These are phyloP conservation scores for Camelina sativa DNA, from an alignment of 345 rosid genomes.

Conservation along the genomic window DNA sequence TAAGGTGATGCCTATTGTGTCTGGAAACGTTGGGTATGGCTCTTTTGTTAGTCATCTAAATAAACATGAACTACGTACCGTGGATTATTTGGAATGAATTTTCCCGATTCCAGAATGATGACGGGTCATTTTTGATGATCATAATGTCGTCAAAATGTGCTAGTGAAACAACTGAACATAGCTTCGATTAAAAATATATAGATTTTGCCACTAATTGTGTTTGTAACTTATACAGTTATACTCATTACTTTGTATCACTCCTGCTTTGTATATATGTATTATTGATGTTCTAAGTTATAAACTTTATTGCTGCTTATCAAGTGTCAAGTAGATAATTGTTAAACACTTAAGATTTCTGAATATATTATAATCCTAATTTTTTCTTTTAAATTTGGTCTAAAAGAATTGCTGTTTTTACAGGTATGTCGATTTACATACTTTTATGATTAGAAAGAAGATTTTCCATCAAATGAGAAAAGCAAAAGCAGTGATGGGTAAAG, in stretches of 20 bases:
- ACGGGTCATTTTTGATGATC: neutral
- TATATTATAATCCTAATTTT: too few relatives aligned
- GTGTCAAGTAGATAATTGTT: neutral
- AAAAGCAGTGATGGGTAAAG: slow-evolving; percentile 44
- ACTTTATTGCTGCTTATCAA: too few relatives aligned
- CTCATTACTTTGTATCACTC: neutral
- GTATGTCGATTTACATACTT: slow-evolving; percentile 24
- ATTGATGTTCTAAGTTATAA: neutral
- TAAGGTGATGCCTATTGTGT: neutral
- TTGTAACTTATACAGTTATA: neutral
- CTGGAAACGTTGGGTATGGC: neutral
- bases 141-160: neutral
- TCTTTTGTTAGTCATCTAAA: too few relatives aligned
- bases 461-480: slow-evolving; percentile 42
- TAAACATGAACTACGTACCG: neutral
- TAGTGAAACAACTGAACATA: neutral
- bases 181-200: neutral
- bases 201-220: neutral
- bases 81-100: neutral
- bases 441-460: slow-evolving; percentile 42
- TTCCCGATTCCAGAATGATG: neutral
- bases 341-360: neutral
- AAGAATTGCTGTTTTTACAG: neutral
- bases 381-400: neutral
- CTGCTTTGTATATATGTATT: neutral